These are phyloP conservation scores for Centella asiatica DNA, from an alignment of 129 eudicot genomes.

Conservation along the genomic window DNA sequence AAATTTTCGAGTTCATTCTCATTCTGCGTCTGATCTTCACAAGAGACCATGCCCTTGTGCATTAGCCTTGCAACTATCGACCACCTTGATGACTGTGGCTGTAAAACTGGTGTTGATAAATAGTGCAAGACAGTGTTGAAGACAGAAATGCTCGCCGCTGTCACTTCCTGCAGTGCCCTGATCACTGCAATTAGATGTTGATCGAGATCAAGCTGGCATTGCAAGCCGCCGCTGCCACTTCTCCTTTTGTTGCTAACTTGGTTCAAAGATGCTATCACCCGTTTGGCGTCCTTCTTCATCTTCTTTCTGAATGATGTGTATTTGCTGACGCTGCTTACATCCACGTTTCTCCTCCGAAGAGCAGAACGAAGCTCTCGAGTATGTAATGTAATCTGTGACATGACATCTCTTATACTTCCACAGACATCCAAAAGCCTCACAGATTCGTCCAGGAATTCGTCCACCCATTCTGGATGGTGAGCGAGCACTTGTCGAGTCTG, in stretches of 20 bases:
- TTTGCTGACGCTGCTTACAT: slow-evolving; percentile 9
- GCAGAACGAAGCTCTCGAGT: slow-evolving; percentile 17
- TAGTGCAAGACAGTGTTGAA: slow-evolving; percentile 9
- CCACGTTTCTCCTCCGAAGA: slow-evolving; percentile 22
- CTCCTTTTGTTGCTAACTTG: slow-evolving; percentile 9
- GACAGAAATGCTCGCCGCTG: slow-evolving; percentile 15
- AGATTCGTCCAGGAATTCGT: slow-evolving; percentile 26
- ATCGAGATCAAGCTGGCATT: slow-evolving; percentile 1
- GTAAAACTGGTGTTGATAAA: slow-evolving; percentile 10
- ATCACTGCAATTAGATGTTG: slow-evolving; percentile 14
- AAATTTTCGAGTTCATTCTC: slow-evolving; percentile 22
- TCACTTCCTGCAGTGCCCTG: slow-evolving; percentile 21
- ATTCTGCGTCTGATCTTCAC: slow-evolving; percentile 16
- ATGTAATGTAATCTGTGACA: slow-evolving; percentile 13
- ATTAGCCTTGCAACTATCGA: slow-evolving; percentile 15
- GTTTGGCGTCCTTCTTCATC: slow-evolving; percentile 18
- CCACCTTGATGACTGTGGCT: slow-evolving; percentile 14
- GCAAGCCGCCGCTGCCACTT: too few species aligned
- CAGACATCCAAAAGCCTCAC: slow-evolving; percentile 26
- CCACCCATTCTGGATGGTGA: slow-evolving; percentile 16
- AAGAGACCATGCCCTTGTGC: slow-evolving; percentile 15
- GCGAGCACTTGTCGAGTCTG: slow-evolving; percentile 24
- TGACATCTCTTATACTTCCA: slow-evolving; percentile 16
- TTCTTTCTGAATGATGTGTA: slow-evolving; percentile 23
- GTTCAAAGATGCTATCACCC: slow-evolving; percentile 10